phyloP scores from a whole-genome alignment of 768 basidiomycete genomes.

The Neoboletus subvelutipes region DNA sequence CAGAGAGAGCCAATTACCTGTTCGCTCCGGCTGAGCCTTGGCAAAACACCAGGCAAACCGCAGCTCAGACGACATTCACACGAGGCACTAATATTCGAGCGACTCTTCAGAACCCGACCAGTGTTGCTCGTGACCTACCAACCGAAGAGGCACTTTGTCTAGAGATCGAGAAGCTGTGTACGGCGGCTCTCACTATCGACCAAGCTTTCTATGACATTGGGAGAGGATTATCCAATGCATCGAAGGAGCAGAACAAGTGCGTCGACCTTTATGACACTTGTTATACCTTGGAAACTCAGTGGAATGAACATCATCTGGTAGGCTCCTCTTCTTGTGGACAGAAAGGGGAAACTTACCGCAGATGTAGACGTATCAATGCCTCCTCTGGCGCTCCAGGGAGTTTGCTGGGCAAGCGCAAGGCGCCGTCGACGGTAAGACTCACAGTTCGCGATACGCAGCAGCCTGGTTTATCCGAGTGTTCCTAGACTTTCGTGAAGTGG shows the following conservation, averaged over 20 bases:
- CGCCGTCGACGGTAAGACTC: conserved; percentile 14
- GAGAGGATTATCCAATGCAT: conserved; percentile 6
- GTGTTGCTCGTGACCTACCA: conserved; percentile 3
- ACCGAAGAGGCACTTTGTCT: conserved; percentile 12
- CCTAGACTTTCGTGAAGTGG: conserved; percentile 18
- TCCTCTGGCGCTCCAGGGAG: conserved; percentile 22
- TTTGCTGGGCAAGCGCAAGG: conserved; percentile 21
- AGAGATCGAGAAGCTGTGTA: conserved; percentile 19
- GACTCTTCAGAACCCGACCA: not conserved
- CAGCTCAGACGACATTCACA: not conserved
- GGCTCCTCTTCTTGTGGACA: not conserved
- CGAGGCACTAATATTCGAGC: not conserved
- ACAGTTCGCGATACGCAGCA: fast-evolving
- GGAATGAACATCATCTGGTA: conserved; percentile 18
- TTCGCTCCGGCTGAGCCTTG: not conserved
- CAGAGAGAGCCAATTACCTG: not conserved
- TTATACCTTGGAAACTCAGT: conserved; percentile 9
- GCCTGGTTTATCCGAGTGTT: not conserved
- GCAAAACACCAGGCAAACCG: not conserved
- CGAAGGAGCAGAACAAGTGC: conserved; percentile 7
- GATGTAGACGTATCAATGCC: conserved; percentile 12
- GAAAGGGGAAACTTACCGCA: not conserved
- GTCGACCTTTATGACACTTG: conserved; percentile 14
- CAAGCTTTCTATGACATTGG: conserved; percentile 16
- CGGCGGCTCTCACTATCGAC: conserved; percentile 19